These are phyloP conservation scores for Liquidambar formosana DNA, from an alignment of 164 flowering plant genomes.

Conservation along the genomic window DNA sequence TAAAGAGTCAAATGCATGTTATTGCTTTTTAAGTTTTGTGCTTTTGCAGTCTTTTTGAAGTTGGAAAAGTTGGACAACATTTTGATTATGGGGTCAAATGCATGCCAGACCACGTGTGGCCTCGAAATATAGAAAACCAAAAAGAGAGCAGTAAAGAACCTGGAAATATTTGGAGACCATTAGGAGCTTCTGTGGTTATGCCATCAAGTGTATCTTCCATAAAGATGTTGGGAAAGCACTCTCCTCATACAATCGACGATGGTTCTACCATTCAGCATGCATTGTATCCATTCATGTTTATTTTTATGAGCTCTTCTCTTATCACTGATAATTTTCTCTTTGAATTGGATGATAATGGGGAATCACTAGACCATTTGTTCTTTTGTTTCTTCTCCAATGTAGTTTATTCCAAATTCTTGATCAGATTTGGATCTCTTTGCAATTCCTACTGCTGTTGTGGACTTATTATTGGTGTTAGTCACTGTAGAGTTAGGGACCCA, in stretches of 20 bases:
- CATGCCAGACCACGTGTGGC: constrained; percentile 57
- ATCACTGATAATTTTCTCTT: not conserved
- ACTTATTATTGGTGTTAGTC: not conserved
- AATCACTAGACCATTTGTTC: not conserved
- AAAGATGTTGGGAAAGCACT: constrained; percentile 32
- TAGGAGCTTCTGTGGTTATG: constrained; percentile 29
- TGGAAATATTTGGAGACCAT: constrained; percentile 38
- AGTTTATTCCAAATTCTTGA: not conserved
- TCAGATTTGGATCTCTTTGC: not conserved
- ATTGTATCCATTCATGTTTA: constrained; percentile 61
- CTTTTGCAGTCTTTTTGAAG: constrained; percentile 61
- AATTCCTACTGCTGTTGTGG: not conserved
- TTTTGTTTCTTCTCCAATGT: not conserved
- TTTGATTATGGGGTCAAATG: constrained; percentile 34
- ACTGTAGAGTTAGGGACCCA: not conserved
- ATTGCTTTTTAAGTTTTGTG: constrained; percentile 14
- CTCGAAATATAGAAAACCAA: constrained; percentile 28
- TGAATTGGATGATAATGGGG: not conserved
- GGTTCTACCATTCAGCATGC: constrained; percentile 30
- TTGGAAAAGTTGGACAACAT: constrained; percentile 45
- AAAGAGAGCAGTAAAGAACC: constrained; percentile 22
- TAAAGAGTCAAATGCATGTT: too few species aligned
- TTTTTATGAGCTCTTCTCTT: not conserved
- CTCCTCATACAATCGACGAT: constrained; percentile 24
- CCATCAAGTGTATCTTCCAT: constrained; percentile 65